phyloP scores from a whole-genome alignment of 139 green algal genomes.

The Tetradesmus obliquus region DNA sequence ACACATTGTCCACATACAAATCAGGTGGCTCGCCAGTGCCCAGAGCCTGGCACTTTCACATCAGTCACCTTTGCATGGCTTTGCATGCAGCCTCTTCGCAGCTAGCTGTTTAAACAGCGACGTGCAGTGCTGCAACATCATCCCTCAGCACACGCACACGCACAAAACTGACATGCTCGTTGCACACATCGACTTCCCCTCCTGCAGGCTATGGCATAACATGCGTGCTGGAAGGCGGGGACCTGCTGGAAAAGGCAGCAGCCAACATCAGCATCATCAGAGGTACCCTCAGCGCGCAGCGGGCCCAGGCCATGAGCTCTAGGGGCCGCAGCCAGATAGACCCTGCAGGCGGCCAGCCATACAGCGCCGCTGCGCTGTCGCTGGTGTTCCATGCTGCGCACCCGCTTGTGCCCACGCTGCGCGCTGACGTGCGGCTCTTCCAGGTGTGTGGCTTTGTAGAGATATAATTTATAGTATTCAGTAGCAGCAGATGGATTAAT shows the following conservation, averaged over 20 bases:
- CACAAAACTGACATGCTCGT: neutral
- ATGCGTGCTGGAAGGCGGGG: conserved; percentile 90
- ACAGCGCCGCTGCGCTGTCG: conserved; percentile 91
- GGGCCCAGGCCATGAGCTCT: conserved; percentile 79
- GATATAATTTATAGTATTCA: neutral
- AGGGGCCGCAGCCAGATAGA: conserved; percentile 77
- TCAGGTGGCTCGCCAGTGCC: no score
- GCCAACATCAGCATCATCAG: conserved; percentile 85
- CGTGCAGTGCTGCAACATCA: no score
- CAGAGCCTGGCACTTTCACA: no score
- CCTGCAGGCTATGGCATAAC: conserved; percentile 90
- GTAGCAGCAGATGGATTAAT: no score
- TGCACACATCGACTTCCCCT: neutral
- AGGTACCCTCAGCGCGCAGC: conserved; percentile 73
- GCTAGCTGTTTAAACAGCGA: no score
- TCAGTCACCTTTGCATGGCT: neutral
- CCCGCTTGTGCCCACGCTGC: conserved; percentile 94
- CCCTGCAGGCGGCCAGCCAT: conserved; percentile 79
- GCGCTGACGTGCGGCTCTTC: conserved; percentile 95
- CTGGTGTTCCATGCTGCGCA: conserved; percentile 94
- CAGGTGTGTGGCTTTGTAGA: conserved; percentile 56
- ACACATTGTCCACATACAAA: no score
- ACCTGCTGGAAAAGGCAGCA: conserved; percentile 94
- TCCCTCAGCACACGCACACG: neutral
- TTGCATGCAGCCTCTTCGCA: neutral